phyloP scores from a whole-genome alignment of 192 early-diverging fungal genomes.

The Jimgerdemannia flammicorona region DNA sequence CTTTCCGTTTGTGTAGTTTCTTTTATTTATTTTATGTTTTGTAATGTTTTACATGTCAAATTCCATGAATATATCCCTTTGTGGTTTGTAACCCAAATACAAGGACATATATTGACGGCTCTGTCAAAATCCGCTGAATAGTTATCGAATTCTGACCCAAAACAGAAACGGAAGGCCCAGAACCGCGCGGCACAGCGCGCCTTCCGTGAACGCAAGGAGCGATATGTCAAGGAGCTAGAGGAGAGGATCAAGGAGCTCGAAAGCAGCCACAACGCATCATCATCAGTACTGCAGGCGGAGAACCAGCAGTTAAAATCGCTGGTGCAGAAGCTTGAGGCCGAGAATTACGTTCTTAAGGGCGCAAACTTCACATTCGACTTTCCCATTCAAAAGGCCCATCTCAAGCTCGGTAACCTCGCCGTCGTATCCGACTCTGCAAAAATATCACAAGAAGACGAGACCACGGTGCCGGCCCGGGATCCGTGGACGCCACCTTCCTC shows the following conservation, averaged over 20 bases:
- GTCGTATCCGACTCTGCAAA: not conserved
- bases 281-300: conserved; percentile 38
- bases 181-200: conserved; percentile 46
- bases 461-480: not conserved
- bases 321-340: conserved; percentile 45
- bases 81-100: not conserved
- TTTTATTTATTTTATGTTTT: too few species aligned
- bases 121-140: not conserved
- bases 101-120: not conserved
- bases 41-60: not conserved
- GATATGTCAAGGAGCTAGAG: conserved; percentile 78
- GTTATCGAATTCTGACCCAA: conserved; percentile 17
- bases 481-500: conserved; percentile 26
- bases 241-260: conserved; percentile 69
- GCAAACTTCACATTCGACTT: conserved; percentile 48
- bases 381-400: conserved; percentile 32
- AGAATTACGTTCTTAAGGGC: conserved; percentile 51
- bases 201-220: conserved; percentile 85
- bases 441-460: not conserved
- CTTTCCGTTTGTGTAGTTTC: too few species aligned
- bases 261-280: conserved; percentile 42
- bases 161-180: conserved; percentile 35
- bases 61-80: not conserved
- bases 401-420: not conserved
- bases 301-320: conserved; percentile 43